Evolutionary conservation across 2,329 filamentous ascomycete genomes (phyloP).

Genomic region (Colletotrichum somersetense): DNA sequence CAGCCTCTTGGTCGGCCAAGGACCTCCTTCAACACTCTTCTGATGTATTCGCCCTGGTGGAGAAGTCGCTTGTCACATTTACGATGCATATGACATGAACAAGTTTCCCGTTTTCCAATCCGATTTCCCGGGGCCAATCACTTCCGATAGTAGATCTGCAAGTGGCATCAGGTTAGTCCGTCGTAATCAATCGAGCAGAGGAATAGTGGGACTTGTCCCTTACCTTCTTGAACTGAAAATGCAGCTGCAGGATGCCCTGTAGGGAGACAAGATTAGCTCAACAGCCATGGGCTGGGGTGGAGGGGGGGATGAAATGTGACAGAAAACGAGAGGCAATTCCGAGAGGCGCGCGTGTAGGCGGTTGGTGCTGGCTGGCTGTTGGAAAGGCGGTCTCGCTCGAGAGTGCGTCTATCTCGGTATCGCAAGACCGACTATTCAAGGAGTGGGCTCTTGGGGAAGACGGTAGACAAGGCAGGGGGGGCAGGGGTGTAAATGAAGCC

Average conservation of each 20-base stretch:
- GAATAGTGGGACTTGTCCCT: slow-evolving; percentile 43
- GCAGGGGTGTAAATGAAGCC: not conserved
- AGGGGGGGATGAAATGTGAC: slow-evolving; percentile 39
- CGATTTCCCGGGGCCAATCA: slow-evolving; percentile 48
- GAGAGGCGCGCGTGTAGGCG: slow-evolving; percentile 40
- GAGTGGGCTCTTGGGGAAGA: slow-evolving; percentile 16
- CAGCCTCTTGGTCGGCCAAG: slow-evolving; percentile 1
- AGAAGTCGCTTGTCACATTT: slow-evolving; percentile 27
- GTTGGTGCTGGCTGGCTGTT: slow-evolving; percentile 19
- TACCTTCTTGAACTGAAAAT: slow-evolving; percentile 99
- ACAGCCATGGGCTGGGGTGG: slow-evolving; percentile 39
- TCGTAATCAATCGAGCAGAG: not conserved
- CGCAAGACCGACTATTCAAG: slow-evolving; percentile 13
- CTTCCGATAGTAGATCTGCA: slow-evolving; percentile 69
- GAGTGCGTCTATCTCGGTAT: slow-evolving; percentile 21
- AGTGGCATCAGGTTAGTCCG: slow-evolving; percentile 43
- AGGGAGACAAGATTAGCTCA: slow-evolving; percentile 47
- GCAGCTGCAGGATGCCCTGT: slow-evolving; percentile 92
- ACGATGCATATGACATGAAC: slow-evolving; percentile 20
- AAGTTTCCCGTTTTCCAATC: not conserved
- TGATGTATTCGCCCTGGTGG: slow-evolving; percentile 3
- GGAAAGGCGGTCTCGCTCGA: slow-evolving; percentile 4
- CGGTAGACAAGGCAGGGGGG: slow-evolving; percentile 6
- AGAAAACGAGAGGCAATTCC: slow-evolving; percentile 2
- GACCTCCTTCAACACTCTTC: slow-evolving; percentile 11